Conservation (phyloP, 2,329 filamentous ascomycete genomes). For the Rutstroemia sp. region DNA sequence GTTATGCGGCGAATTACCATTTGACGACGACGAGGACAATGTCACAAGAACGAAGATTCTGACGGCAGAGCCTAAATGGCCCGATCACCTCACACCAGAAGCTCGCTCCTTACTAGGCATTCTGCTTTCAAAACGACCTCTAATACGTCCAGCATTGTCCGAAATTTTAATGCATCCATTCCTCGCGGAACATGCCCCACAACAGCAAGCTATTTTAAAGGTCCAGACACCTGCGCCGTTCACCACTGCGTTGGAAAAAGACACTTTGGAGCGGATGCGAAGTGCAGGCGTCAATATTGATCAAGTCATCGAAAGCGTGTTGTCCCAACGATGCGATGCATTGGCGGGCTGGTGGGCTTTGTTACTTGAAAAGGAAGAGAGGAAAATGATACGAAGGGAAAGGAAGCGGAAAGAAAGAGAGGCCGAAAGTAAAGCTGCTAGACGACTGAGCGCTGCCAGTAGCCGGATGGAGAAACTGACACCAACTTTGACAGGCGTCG, state of each 20-base stretch:
- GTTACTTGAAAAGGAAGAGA: slow-evolving; percentile 86
- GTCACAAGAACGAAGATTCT: slow-evolving; percentile 81
- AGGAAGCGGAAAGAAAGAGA: slow-evolving; percentile 81
- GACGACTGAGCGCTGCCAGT: slow-evolving; percentile 82
- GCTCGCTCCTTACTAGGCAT: slow-evolving; percentile 69
- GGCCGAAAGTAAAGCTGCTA: slow-evolving; percentile 67
- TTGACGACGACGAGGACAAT: slow-evolving; percentile 91
- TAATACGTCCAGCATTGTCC: slow-evolving; percentile 71
- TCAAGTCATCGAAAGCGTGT: slow-evolving; percentile 85
- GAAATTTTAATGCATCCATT: slow-evolving; percentile 88
- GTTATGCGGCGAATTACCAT: slow-evolving; percentile 79
- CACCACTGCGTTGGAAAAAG: slow-evolving; percentile 78
- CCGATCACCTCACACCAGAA: slow-evolving; percentile 69
- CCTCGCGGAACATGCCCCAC: slow-evolving; percentile 75
- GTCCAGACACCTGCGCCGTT: slow-evolving; percentile 76
- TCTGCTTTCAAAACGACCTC: slow-evolving; percentile 83
- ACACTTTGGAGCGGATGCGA: slow-evolving; percentile 86
- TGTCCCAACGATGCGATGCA: slow-evolving; percentile 82
- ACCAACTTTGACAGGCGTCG: slow-evolving; percentile 67
- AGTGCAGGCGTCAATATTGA: slow-evolving; percentile 92
- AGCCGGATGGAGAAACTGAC: slow-evolving; percentile 77
- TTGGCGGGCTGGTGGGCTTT: slow-evolving; percentile 95
- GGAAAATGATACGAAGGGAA: slow-evolving; percentile 74
- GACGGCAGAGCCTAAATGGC: slow-evolving; percentile 77
- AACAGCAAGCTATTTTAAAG: slow-evolving; percentile 84